Percentiles rank a stretch among this genome's conserved stretches.
phyloP scores from a whole-genome alignment of 2,329 filamentous ascomycete genomes.

The Neofusicoccum ribis region DNA sequence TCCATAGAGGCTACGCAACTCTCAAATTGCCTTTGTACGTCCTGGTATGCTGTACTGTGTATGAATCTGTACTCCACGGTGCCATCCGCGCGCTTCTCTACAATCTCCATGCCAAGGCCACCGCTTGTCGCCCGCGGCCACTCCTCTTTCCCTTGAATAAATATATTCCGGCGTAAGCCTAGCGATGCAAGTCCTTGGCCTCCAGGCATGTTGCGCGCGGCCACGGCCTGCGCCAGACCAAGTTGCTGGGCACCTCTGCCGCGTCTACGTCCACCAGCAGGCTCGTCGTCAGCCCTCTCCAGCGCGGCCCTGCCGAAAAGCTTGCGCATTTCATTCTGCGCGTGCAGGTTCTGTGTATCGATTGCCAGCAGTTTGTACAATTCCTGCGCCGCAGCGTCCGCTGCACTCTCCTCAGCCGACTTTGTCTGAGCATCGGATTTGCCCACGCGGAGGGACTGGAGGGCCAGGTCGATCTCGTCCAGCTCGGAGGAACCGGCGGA shows the following conservation, averaged over 20 bases:
- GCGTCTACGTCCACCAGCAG: constrained; percentile 53
- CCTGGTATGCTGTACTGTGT: constrained; percentile 73
- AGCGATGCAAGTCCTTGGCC: constrained; percentile 68
- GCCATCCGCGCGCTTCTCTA: constrained; percentile 57
- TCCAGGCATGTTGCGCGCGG: constrained; percentile 57
- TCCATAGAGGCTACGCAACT: constrained; percentile 79
- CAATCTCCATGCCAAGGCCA: constrained; percentile 78
- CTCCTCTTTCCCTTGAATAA: constrained; percentile 81
- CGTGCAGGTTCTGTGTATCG: constrained; percentile 75
- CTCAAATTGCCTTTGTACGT: constrained; percentile 74
- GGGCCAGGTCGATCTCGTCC: constrained; percentile 67
- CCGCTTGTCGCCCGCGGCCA: constrained; percentile 81
- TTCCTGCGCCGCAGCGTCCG: constrained; percentile 48
- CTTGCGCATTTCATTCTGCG: constrained; percentile 85
- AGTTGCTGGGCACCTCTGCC: constrained; percentile 58
- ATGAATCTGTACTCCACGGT: constrained; percentile 74
- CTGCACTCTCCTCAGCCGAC: constrained; percentile 27
- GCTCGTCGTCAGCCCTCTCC: constrained; percentile 55
- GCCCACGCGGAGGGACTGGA: constrained; percentile 47
- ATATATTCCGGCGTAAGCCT: constrained; percentile 74
- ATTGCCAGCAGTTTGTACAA: constrained; percentile 58
- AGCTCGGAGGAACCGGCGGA: constrained; percentile 34
- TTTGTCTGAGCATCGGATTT: constrained; percentile 25
- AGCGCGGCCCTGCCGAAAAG: constrained; percentile 68
- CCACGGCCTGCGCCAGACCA: constrained; percentile 59